phyloP scores from a whole-genome alignment of 148 eudicot genomes.

The Fagopyrum tataricum region DNA sequence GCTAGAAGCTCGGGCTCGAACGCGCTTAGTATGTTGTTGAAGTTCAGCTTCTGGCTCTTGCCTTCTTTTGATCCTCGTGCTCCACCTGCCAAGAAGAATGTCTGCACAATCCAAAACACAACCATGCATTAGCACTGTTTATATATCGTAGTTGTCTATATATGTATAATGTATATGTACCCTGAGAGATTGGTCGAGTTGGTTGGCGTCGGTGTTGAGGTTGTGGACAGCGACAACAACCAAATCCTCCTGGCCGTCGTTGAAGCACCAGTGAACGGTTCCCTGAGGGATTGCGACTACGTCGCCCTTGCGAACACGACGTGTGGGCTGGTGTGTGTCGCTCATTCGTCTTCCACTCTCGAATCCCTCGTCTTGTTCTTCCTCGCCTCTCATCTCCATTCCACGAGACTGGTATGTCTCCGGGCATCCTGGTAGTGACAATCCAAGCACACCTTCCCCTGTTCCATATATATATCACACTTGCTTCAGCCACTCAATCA shows the following conservation, averaged over 20 bases:
- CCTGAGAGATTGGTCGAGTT: slow-evolving; percentile 52
- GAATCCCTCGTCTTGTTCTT: slow-evolving; percentile 1
- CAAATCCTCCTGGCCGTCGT: slow-evolving; percentile 54
- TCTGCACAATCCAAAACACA: slow-evolving; percentile 19
- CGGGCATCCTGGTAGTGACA: slow-evolving; percentile 70
- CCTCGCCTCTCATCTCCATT: slow-evolving; percentile 10
- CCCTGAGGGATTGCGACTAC: slow-evolving; percentile 66
- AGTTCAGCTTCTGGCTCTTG: slow-evolving; percentile 8
- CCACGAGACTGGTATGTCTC: slow-evolving; percentile 48
- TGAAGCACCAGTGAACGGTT: slow-evolving; percentile 57
- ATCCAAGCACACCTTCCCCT: slow-evolving; percentile 55
- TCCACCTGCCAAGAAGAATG: slow-evolving; percentile 57
- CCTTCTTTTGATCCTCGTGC: slow-evolving; percentile 18
- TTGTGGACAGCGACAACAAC: slow-evolving; percentile 43
- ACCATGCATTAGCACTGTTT: not conserved
- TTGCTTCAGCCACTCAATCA: too few species aligned
- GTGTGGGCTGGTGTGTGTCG: slow-evolving; percentile 64
- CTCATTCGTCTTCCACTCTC: not conserved
- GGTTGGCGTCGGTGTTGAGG: slow-evolving; percentile 66
- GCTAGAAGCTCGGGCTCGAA: slow-evolving; percentile 46
- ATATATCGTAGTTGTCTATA: too few species aligned
- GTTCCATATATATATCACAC: too few species aligned
- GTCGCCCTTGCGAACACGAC: slow-evolving; percentile 48
- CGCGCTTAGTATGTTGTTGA: slow-evolving; percentile 40
- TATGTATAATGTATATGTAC: slow-evolving; percentile 20